Evolutionary conservation across 2,329 filamentous ascomycete genomes (phyloP).

Genomic region (Cercospora brassicicola): DNA sequence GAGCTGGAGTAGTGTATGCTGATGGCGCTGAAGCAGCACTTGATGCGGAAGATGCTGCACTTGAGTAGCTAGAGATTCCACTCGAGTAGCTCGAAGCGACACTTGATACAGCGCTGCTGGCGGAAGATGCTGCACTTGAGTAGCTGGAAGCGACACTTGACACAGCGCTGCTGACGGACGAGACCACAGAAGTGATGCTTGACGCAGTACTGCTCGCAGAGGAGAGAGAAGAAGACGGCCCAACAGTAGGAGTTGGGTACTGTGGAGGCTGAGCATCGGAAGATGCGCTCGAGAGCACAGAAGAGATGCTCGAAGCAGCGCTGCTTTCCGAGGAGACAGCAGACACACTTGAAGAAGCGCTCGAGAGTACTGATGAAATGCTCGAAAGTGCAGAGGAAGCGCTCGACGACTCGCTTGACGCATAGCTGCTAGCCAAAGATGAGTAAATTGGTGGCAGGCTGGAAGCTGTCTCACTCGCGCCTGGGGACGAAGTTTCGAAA

Average conservation of each 20-base stretch:
- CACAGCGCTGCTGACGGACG: neutral
- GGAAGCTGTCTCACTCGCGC: neutral
- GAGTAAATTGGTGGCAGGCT: slow-evolving; percentile 8
- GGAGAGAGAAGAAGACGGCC: neutral
- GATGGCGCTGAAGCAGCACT: neutral
- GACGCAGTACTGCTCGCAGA: slow-evolving; percentile 4
- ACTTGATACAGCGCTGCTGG: neutral
- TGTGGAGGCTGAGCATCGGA: slow-evolving; percentile 3
- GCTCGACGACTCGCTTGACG: neutral
- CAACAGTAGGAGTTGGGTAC: neutral
- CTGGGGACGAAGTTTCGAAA: neutral
- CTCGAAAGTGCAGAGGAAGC: neutral
- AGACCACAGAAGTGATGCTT: slow-evolving; percentile 8
- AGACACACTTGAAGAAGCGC: neutral
- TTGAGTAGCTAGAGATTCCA: neutral
- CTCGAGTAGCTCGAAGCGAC: neutral
- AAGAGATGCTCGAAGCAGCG: neutral
- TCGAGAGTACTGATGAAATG: slow-evolving; percentile 11
- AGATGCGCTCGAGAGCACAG: neutral
- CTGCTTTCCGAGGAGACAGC: neutral
- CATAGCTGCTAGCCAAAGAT: neutral
- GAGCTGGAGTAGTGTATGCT: neutral
- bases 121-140: neutral
- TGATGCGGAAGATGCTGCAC: neutral
- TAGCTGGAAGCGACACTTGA: neutral